phyloP scores from a whole-genome alignment of 1,284 basidiomycete genomes.

The Tilletiaria anomala region DNA sequence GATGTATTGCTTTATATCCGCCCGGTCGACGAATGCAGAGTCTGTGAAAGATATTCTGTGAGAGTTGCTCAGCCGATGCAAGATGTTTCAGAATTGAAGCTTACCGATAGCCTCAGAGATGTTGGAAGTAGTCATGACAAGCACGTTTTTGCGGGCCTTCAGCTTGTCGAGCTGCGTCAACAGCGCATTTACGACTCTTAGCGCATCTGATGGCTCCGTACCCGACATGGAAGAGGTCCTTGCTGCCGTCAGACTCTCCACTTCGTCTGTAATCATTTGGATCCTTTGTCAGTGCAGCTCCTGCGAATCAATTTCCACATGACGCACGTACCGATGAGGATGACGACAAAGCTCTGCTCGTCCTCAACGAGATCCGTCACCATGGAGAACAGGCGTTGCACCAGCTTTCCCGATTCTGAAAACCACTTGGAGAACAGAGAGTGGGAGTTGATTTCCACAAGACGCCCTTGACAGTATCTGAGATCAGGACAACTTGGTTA shows the following conservation, averaged over 20 bases:
- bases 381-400: slow-evolving; percentile 76
- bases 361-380: slow-evolving; percentile 79
- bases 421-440: slow-evolving; percentile 47
- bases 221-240: slow-evolving; percentile 83
- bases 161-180: slow-evolving; percentile 93
- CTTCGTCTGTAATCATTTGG: slow-evolving; percentile 53
- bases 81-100: slow-evolving; percentile 1
- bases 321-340: slow-evolving; percentile 62
- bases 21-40: slow-evolving; percentile 85
- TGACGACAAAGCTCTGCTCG: slow-evolving; percentile 75
- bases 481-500: background rate
- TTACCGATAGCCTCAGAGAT: slow-evolving; percentile 81
- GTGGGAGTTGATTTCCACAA: slow-evolving; percentile 75
- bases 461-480: slow-evolving; percentile 68
- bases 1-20: slow-evolving; percentile 89
- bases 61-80: too few relatives aligned
- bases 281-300: too few relatives aligned
- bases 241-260: slow-evolving; percentile 86
- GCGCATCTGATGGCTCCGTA: slow-evolving; percentile 86
- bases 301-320: background rate
- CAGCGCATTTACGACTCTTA: slow-evolving; percentile 90
- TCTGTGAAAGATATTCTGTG: slow-evolving; percentile 49
- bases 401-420: slow-evolving; percentile 94
- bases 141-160: slow-evolving; percentile 76
- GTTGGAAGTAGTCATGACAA: slow-evolving; percentile 95